Conservation (phyloP, 768 basidiomycete genomes). For the Scleroderma bovista region DNA sequence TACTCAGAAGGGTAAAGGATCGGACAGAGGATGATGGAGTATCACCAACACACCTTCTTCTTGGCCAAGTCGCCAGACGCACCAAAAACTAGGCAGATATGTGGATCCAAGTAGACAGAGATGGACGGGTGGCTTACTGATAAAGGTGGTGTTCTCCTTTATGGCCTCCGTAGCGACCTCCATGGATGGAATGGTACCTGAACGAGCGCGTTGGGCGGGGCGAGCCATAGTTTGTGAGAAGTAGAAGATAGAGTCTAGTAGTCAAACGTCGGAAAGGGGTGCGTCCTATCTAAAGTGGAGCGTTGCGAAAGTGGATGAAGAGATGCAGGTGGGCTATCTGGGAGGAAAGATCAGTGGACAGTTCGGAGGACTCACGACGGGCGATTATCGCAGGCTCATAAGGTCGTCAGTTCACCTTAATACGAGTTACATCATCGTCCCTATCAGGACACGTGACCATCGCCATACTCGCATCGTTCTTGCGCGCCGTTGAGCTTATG, state of each 20-base stretch:
- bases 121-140: slow-evolving; percentile 49
- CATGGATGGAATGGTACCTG: slow-evolving; percentile 90
- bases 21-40: not conserved
- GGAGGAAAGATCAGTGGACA: too few species aligned
- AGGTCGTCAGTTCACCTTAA: not conserved
- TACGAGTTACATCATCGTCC: not conserved
- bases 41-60: slow-evolving; percentile 74
- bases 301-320: not conserved
- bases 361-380: too few species aligned
- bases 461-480: not conserved
- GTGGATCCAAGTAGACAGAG: slow-evolving; percentile 7
- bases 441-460: not conserved
- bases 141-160: slow-evolving; percentile 83
- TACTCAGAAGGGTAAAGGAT: slow-evolving; percentile 26
- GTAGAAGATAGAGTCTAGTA: too few species aligned
- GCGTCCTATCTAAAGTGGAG: too few species aligned
- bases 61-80: slow-evolving; percentile 97
- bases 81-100: slow-evolving; percentile 63
- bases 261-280: too few species aligned
- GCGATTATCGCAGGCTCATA: not conserved
- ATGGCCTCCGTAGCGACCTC: slow-evolving; percentile 64
- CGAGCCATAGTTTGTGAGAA: slow-evolving; percentile 13
- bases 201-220: slow-evolving; percentile 49
- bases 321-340: not conserved
- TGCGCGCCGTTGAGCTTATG: not conserved